Evolutionary conservation across 1,284 basidiomycete species (phyloP), one percentile per base, ranked within the genome.

Genomic region (Ganoderma lingzhi): DNA sequence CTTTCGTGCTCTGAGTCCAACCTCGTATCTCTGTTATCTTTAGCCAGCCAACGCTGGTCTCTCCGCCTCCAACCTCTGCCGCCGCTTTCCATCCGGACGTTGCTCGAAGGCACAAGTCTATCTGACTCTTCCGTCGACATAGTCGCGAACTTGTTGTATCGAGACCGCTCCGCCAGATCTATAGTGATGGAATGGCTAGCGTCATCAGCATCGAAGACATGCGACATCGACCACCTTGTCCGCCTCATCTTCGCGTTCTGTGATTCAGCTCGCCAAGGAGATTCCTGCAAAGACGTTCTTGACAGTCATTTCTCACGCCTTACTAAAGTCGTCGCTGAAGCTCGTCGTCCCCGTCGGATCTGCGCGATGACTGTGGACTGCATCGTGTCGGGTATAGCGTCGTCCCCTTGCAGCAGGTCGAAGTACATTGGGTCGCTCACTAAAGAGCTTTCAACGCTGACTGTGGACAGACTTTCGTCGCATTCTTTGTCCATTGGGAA

Each of bases 141-240:
- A 41, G 73, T 88, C 14, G 71, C 78, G 14, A 77, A 78, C 23
- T 70, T 88, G 3, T 67, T 88, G n/a, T 90, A 89, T 73, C 75
- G 76, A 42, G 77, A 76, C 30, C 65, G 70, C 0, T 30, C 70
- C 6, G 73, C 76, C 23, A 63, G 77, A 32, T 51, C 68, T 0
- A 51, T 65, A 1, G 78, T 73, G n/a, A 53, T 64, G 12, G 51
- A 65, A 2, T 85, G 84, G 80, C 70, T 85, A 10, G 75, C 77
- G 30, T 75, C 71, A 30, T 67, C 71, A 14, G 64, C 68, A 4
- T 70, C 77, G 6, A 58, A 68, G 6, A 23, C 48, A 4, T 74
- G 77, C 62, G 73, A 84, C n/a, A 77, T 82, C 10, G 74, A 32
- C 2, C 68, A 74, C 17, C 70, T 77, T 5, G 70, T 73, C 19